Evolutionary conservation across 345 rosid species (phyloP), one percentile per base, ranked within the genome.

Genomic region (Acer saccharum): DNA sequence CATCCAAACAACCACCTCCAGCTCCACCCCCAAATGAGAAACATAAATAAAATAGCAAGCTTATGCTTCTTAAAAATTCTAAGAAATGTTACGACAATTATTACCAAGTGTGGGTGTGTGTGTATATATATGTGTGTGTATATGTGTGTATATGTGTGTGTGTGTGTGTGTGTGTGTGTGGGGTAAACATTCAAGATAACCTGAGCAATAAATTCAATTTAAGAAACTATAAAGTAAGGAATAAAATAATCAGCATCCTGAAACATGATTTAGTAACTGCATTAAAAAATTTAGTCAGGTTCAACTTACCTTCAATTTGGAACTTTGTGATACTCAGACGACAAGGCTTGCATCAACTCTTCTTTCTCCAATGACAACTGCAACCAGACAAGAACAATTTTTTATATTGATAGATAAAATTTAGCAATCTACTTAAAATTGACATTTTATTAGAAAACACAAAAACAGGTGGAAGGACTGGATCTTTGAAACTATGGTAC

Each of bases 291-390:
- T 72, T 20, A 16, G 18, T 73, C 69, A 67, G 39, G 44, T 78
- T 62, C 62, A 65, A 23, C 71, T 78, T 89, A 97, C 99, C 98
- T 91, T 86, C 68, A 97, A 78, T 77, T 81, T 93, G 63, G 92
- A 89, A 81, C 87, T 88, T 82, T 88, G 93, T 73, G 94, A 87
- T 72, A 85, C 82, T 90, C 93, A 64, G 97, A 88, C 20, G 92
- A 89, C 82, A 97, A 79, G 61, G 94, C 87, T 82, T 89, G 92
- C 75, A 86, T 72, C 83, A 97, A 83, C 79, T 94, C 98, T 77
- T 97, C 98, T 80, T 93, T 93, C 83, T 94, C 99, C 82, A 91
- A 76, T 14, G 93, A 88, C 73, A 94, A 87, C 99, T 96, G 88
- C 82, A 87, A 77, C 62, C 74, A 82, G 44, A 81, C 12, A 75